phyloP scores from a whole-genome alignment of 2,329 filamentous ascomycete species.

The Torrubiellomyces zombiae region DNA sequence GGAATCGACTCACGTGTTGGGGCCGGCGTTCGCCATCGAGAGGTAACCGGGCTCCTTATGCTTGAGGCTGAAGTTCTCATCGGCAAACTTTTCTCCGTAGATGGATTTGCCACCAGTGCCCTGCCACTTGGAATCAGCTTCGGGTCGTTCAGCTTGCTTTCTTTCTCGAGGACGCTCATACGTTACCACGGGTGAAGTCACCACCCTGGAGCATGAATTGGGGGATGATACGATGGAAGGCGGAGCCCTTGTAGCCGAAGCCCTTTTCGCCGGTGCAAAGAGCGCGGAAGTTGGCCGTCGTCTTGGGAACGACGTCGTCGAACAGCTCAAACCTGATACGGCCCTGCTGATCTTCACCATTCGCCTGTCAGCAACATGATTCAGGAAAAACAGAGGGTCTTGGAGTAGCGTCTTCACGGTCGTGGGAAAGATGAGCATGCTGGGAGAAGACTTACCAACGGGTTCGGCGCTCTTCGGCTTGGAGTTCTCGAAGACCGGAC shows the following conservation, averaged over 20 bases:
- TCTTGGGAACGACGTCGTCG: slow-evolving; percentile 77
- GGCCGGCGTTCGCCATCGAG: slow-evolving; percentile 91
- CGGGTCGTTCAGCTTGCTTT: background rate
- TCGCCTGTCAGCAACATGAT: slow-evolving; percentile 1
- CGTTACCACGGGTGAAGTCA: slow-evolving; percentile 86
- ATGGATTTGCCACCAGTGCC: slow-evolving; percentile 86
- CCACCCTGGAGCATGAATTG: slow-evolving; percentile 93
- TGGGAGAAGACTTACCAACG: slow-evolving; percentile 37
- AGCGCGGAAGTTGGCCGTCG: slow-evolving; percentile 66
- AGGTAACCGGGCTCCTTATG: slow-evolving; percentile 64
- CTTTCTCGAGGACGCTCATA: slow-evolving; percentile 28
- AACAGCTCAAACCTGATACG: slow-evolving; percentile 83
- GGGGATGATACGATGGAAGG: slow-evolving; percentile 87
- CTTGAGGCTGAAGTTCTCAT: slow-evolving; percentile 75
- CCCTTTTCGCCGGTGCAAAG: slow-evolving; percentile 71
- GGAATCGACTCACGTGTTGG: slow-evolving; percentile 63
- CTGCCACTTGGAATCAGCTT: slow-evolving; percentile 24
- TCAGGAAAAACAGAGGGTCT: slow-evolving; percentile 1
- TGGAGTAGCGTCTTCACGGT: too few relatives aligned
- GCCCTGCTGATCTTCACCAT: slow-evolving; percentile 46
- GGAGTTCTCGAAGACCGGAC: slow-evolving; percentile 49
- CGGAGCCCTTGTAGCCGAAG: slow-evolving; percentile 66
- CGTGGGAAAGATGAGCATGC: too few relatives aligned
- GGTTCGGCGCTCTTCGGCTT: too few relatives aligned
- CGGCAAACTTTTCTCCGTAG: slow-evolving; percentile 85